Percentiles rank a stretch among this genome's conserved stretches.
phyloP scores from a whole-genome alignment of 164 flowering plant species.

The Stephania japonica region DNA sequence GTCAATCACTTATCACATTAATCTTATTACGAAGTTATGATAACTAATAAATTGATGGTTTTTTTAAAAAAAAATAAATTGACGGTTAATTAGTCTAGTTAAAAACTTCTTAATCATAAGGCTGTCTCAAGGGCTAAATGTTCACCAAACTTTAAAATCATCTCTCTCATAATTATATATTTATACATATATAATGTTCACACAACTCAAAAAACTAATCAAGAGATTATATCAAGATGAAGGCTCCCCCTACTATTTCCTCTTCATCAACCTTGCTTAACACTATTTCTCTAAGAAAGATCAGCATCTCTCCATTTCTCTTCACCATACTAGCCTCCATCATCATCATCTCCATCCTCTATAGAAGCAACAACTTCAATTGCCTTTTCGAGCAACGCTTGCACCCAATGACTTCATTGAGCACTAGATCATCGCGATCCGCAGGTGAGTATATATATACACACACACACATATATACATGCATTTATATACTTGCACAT shows the following conservation, averaged over 20 bases:
- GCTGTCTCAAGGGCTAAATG: neutral
- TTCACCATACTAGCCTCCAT: conserved; percentile 49
- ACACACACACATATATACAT: neutral
- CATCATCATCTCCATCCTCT: conserved; percentile 53
- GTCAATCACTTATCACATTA: no score
- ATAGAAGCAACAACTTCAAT: conserved; percentile 39
- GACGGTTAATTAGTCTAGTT: no score
- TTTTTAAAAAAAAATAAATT: no score
- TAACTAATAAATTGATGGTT: no score
- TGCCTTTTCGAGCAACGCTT: conserved; percentile 35
- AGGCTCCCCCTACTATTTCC: conserved; percentile 23
- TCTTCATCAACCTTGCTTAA: neutral
- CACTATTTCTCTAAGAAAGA: conserved; percentile 25
- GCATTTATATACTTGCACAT: no score
- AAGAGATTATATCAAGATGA: conserved; percentile 26
- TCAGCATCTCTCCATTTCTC: conserved; percentile 55
- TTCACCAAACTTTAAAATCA: neutral
- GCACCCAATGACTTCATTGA: conserved; percentile 9
- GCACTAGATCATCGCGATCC: neutral
- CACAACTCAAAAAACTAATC: neutral
- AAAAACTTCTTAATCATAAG: neutral
- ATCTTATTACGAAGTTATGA: no score
- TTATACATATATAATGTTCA: neutral
- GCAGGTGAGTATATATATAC: conserved; percentile 29
- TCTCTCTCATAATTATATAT: neutral